Base-by-base conservation (phyloP, 2,329 filamentous ascomycete species). In the Anthostomella pinea region DNA sequence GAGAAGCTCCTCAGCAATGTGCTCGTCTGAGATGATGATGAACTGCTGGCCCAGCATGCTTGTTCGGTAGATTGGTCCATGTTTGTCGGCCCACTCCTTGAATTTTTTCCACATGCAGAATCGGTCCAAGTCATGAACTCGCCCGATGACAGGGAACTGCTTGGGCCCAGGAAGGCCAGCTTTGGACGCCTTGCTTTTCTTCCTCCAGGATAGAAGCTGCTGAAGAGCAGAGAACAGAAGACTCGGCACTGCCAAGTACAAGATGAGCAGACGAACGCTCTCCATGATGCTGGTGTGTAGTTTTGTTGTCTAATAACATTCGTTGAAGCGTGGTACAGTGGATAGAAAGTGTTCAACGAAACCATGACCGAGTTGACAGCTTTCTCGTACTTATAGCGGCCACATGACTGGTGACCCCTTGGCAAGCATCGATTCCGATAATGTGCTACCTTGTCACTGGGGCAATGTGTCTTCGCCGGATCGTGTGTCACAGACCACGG, bases 31-130 rank as follows among this genome's bases (percentile, higher is more conserved):
- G 9, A 74, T 52, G 45, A 74, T 62, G 30, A 59, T 51, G 35
- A 59, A 59, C 6, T 55, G 43, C 38, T 59, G 54, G 9, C 56
- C 56, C 8, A 59, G 13, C 54, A 59, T 59, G 27, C 54, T 58
- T 7, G 56, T 59, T 35, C 56, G 50, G 35, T 58, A 59, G 19
- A 59, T 59, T 1, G 56, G 54, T 9, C 56, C 56, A 23, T 56
- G 40, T 10, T 49, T 49, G 33, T 59, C 54, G 5, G 48, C 54
- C 55, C 56, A 59, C 38, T 59, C 54, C 23, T 56, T 59, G 39
- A 73, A 72, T 56, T 73, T 73, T 48, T 71, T 63, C 70, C 70
- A 73, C 52, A 72, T 57, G 15, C 57, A 56, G 39, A 69, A 66
- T 26, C 65, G 61, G 7, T 70, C 65, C 2, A 74, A 46, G 41